These are phyloP conservation scores for Rhodotorula diobovata DNA, from an alignment of 768 basidiomycete genomes.

Conservation along the genomic window DNA sequence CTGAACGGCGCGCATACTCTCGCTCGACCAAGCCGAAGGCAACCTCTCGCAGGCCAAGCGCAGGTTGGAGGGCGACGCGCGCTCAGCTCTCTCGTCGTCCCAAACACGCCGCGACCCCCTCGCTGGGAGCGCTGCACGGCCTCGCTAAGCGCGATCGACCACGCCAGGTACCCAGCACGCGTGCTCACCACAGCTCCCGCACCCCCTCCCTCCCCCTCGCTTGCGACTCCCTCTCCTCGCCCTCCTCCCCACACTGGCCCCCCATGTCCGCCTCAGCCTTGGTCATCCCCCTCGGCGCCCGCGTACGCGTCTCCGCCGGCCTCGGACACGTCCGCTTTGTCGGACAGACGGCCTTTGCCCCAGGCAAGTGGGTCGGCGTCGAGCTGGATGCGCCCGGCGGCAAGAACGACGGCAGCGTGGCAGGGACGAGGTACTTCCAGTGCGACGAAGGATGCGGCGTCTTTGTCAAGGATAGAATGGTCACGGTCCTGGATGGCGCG, in stretches of 20 bases:
- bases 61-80: no score
- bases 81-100: no score
- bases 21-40: no score
- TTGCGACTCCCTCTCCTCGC: no score
- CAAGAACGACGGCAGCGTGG: conserved; percentile 90
- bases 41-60: no score
- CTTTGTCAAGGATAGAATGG: conserved; percentile 80
- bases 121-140: no score
- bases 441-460: conserved; percentile 75
- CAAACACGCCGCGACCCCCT: no score
- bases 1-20: no score
- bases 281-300: conserved; percentile 57
- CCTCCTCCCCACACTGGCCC: neutral
- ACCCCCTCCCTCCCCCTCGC: no score
- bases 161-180: no score
- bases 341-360: conserved; percentile 73
- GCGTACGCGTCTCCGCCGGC: conserved; percentile 75
- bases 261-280: conserved; percentile 1
- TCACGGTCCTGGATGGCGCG: conserved; percentile 51
- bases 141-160: no score
- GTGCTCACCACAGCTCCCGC: no score
- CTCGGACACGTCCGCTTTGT: conserved; percentile 79
- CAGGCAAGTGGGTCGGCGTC: conserved; percentile 95
- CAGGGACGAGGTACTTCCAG: conserved; percentile 61
- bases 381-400: conserved; percentile 77